A percentile compares a stretch with the other conserved stretches of the same genome.
phyloP scores from a whole-genome alignment of 1,284 basidiomycete genomes.

The Hymenochaete sp. region DNA sequence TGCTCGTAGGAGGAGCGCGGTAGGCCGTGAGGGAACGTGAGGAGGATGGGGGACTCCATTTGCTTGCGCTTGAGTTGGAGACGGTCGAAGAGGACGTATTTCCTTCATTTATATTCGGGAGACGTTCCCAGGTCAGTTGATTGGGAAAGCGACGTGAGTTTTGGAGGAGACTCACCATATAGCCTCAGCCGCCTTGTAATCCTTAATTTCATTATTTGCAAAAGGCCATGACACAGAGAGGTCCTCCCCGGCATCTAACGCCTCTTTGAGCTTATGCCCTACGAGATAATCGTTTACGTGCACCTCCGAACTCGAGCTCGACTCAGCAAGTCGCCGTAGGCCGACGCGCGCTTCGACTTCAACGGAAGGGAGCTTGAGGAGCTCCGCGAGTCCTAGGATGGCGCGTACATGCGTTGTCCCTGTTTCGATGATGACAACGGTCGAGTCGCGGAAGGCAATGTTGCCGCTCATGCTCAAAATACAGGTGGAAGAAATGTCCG shows the following conservation, averaged over 20 bases:
- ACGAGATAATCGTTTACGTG: slow-evolving; percentile 79
- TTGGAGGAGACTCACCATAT: too few relatives aligned
- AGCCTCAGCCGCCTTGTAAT: slow-evolving; percentile 90
- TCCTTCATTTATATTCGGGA: slow-evolving; percentile 42
- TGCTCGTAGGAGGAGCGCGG: slow-evolving; percentile 68
- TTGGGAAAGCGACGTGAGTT: slow-evolving; percentile 26
- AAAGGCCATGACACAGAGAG: slow-evolving; percentile 81
- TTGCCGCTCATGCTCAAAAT: slow-evolving; percentile 25
- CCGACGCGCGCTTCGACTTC: slow-evolving; percentile 72
- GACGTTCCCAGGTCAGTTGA: slow-evolving; percentile 9
- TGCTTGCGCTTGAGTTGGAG: slow-evolving; percentile 74
- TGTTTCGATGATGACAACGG: slow-evolving; percentile 75
- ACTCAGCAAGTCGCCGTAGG: slow-evolving; percentile 37
- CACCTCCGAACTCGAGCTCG: slow-evolving; percentile 30
- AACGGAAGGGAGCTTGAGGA: slow-evolving; percentile 65
- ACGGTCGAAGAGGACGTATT: slow-evolving; percentile 72
- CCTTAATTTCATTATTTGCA: slow-evolving; percentile 59
- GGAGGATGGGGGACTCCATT: slow-evolving; percentile 81
- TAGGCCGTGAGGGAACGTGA: slow-evolving; percentile 65
- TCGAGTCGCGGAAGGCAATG: slow-evolving; percentile 71
- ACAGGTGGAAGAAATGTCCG: too few relatives aligned
- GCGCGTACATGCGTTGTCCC: slow-evolving; percentile 64
- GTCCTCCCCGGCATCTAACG: slow-evolving; percentile 62
- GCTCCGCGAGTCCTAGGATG: slow-evolving; percentile 73
- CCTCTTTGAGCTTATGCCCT: slow-evolving; percentile 74